These are phyloP conservation scores for Mollisiaceae sp. DNA, from an alignment of 2,329 filamentous ascomycete genomes.

Conservation along the genomic window DNA sequence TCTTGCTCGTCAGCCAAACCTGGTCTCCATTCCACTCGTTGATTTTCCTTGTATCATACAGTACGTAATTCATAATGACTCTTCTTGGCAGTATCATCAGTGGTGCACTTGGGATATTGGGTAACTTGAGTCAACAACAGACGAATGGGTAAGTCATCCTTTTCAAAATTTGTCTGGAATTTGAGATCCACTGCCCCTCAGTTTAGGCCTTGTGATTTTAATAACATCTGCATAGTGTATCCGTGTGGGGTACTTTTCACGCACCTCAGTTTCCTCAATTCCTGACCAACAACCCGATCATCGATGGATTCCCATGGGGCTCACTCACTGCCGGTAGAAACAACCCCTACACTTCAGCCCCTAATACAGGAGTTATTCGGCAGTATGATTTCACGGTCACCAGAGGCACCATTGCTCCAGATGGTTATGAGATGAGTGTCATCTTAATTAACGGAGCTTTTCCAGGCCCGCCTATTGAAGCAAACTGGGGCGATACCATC, in stretches of 20 bases:
- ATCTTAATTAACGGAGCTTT: slow-evolving; percentile 47
- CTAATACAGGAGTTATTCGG: slow-evolving; percentile 47
- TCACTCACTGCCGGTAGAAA: slow-evolving; percentile 45
- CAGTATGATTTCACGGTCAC: slow-evolving; percentile 43
- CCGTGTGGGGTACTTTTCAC: slow-evolving; percentile 31
- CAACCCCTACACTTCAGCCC: slow-evolving; percentile 45
- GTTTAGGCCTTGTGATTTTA: not conserved
- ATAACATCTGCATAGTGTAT: slow-evolving; percentile 19
- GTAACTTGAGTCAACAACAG: slow-evolving; percentile 31
- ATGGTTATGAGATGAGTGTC: slow-evolving; percentile 58
- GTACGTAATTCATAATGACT: slow-evolving; percentile 28
- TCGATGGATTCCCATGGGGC: slow-evolving; percentile 59
- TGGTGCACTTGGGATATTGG: slow-evolving; percentile 25
- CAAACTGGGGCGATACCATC: slow-evolving; percentile 49
- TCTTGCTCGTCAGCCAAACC: slow-evolving; percentile 23
- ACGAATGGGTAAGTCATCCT: slow-evolving; percentile 35
- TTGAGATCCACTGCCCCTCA: not conserved
- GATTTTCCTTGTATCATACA: not conserved
- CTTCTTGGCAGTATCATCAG: slow-evolving; percentile 26
- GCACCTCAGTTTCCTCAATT: slow-evolving; percentile 46
- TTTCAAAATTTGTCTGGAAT: not conserved
- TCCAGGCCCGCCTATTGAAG: slow-evolving; percentile 45
- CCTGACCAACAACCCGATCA: slow-evolving; percentile 54
- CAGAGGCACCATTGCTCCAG: slow-evolving; percentile 43
- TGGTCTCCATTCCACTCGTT: slow-evolving; percentile 11